phyloP scores from a whole-genome alignment of 2,329 filamentous ascomycete species.

The Alternaria conjuncta region DNA sequence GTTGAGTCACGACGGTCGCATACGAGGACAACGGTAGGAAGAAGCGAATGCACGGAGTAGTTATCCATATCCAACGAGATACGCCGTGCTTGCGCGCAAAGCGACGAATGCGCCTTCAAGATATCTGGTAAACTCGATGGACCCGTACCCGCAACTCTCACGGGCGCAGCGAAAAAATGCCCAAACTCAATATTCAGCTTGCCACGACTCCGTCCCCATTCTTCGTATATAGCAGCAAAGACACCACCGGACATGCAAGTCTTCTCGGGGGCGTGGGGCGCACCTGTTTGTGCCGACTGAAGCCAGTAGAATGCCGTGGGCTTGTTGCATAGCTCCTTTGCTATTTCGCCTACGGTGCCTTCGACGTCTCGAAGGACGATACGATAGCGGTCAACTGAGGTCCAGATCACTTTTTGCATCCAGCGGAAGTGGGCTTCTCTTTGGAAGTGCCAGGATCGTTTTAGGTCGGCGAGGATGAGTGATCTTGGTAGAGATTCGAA shows the following conservation, averaged over 20 bases:
- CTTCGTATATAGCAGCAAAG: slow-evolving; percentile 19
- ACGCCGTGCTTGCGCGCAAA: slow-evolving; percentile 13
- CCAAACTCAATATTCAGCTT: slow-evolving; percentile 18
- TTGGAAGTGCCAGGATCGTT: slow-evolving; percentile 18
- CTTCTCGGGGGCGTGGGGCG: slow-evolving; percentile 4
- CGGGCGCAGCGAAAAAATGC: slow-evolving; percentile 20
- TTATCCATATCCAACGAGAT: slow-evolving; percentile 13
- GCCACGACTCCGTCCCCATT: slow-evolving; percentile 14
- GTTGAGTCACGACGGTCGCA: slow-evolving; percentile 13
- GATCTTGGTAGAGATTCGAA: slow-evolving; percentile 9
- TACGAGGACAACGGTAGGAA: slow-evolving; percentile 15
- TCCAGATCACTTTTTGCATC: slow-evolving; percentile 14
- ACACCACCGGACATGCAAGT: slow-evolving; percentile 6
- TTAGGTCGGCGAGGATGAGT: slow-evolving; percentile 15
- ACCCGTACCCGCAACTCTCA: slow-evolving; percentile 16
- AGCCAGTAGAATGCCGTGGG: slow-evolving; percentile 18
- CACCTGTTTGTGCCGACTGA: slow-evolving; percentile 15
- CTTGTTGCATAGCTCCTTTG: slow-evolving; percentile 19
- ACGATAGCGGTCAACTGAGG: slow-evolving; percentile 1
- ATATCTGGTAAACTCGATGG: slow-evolving; percentile 7
- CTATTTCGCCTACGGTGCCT: slow-evolving; percentile 12
- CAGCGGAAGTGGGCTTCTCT: slow-evolving; percentile 16
- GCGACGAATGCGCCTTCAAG: slow-evolving; percentile 12
- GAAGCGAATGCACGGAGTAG: slow-evolving; percentile 15
- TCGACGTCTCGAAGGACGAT: slow-evolving; percentile 11